phyloP scores from a whole-genome alignment of 1,139 yeast genomes.

The Sugiyamaella xylanicola region DNA sequence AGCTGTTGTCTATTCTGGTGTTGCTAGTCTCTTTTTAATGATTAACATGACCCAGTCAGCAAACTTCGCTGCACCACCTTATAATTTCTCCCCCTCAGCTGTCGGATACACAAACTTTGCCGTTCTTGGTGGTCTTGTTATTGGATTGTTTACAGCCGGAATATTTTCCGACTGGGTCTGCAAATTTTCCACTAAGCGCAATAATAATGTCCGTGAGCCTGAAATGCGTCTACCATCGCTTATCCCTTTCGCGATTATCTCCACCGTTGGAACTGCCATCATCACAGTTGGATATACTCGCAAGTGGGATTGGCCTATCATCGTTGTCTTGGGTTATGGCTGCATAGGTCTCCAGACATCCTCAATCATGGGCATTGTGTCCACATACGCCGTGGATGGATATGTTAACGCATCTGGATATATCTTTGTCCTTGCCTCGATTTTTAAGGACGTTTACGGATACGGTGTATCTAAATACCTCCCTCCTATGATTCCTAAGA shows the following conservation, averaged over 20 bases:
- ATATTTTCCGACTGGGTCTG: slow-evolving; percentile 49
- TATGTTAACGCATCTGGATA: slow-evolving; percentile 51
- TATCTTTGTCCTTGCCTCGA: slow-evolving; percentile 48
- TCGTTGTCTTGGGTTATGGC: slow-evolving; percentile 49
- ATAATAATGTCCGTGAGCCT: slow-evolving; percentile 49
- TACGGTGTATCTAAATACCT: slow-evolving; percentile 33
- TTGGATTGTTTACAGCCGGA: slow-evolving; percentile 52
- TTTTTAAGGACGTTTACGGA: slow-evolving; percentile 46
- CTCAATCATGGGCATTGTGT: slow-evolving; percentile 48
- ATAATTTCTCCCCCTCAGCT: slow-evolving; percentile 44
- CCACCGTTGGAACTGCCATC: slow-evolving; percentile 27
- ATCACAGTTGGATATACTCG: slow-evolving; percentile 40
- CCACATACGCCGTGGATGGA: slow-evolving; percentile 49
- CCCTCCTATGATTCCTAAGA: slow-evolving; percentile 26
- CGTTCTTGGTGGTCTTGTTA: slow-evolving; percentile 46
- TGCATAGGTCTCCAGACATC: slow-evolving; percentile 50
- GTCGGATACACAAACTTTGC: slow-evolving; percentile 52
- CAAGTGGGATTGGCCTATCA: slow-evolving; percentile 44
- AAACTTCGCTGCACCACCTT: slow-evolving; percentile 43
- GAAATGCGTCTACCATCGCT: slow-evolving; percentile 49
- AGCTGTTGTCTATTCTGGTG: slow-evolving; percentile 50
- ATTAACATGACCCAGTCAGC: slow-evolving; percentile 42
- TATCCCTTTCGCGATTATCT: slow-evolving; percentile 24
- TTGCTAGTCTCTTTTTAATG: slow-evolving; percentile 44
- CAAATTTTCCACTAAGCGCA: slow-evolving; percentile 44